Evolutionary conservation across 148 eudicot species (phyloP).

Genomic region (Camellia lanceoleosa): DNA sequence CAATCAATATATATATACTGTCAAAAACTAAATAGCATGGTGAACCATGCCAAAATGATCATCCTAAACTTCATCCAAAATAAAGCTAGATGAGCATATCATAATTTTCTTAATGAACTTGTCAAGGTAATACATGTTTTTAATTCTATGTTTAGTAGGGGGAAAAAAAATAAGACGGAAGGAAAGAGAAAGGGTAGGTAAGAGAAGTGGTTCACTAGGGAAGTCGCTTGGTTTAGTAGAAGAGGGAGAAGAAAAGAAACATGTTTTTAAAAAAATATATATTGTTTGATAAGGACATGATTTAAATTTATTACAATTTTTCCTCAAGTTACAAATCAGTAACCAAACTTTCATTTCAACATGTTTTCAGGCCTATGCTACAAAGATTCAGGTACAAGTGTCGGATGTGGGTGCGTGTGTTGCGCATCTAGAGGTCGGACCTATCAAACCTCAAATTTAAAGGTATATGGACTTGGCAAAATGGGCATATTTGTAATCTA

Average conservation of each 20-base stretch:
- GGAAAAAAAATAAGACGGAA: not conserved
- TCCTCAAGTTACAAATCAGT: too few species aligned
- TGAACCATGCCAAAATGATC: not conserved
- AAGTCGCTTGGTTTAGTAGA: not conserved
- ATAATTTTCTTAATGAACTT: not conserved
- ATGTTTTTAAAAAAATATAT: too few species aligned
- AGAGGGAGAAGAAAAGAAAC: not conserved
- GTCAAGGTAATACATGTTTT: not conserved
- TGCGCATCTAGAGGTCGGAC: too few species aligned
- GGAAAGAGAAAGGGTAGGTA: not conserved
- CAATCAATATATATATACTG: not conserved
- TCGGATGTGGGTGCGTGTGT: too few species aligned
- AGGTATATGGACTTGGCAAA: too few species aligned
- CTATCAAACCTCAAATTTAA: too few species aligned
- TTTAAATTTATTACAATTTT: too few species aligned
- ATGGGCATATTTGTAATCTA: too few species aligned
- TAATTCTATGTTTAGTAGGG: not conserved
- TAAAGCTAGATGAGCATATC: not conserved
- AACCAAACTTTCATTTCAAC: too few species aligned
- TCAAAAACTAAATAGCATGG: not conserved
- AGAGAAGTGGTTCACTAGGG: not conserved
- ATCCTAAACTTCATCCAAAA: not conserved
- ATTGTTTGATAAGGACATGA: too few species aligned
- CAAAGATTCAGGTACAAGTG: too few species aligned
- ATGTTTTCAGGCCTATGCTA: too few species aligned